Evolutionary conservation across 2,329 filamentous ascomycete species (phyloP), one percentile per base, ranked within the genome.

Genomic region (Scolecobasidium constrictum): DNA sequence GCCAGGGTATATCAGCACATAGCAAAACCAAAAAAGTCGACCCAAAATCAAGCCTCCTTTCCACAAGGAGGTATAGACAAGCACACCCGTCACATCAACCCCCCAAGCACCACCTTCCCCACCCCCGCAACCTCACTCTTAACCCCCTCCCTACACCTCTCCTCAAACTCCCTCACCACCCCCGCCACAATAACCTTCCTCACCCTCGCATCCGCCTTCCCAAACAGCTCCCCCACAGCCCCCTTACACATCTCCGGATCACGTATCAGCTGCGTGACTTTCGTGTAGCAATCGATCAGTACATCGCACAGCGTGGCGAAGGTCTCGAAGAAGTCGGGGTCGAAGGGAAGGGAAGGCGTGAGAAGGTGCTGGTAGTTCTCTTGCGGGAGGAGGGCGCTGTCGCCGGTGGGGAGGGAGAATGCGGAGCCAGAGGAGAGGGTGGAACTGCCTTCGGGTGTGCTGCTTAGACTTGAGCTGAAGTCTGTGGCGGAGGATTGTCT

Each of bases 291-390:
- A 60, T 96, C 92, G 53, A 95, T 93, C 47, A 98, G 67, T 3
- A 94, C 86, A 57, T 98, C 92, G 65, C 92, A 96, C 5, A 98
- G 71, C 11, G 92, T 95, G 12, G 87, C 83, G 65, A 96, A 96
- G 0, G 88, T 95, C 65, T 93, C 87, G 61, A 90, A 92, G 56
- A 94, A 98, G 62, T 98, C 92, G 0, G 92, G 92, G 50, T 96
- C 88, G 56, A 98, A 98, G 0, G 92, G 92, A 38, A 98, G 66
- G 13, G 80, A 82, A 0, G 92, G 92, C n/a, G 90, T 96, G 16
- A 95, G 72, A 2, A 98, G 71, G 20, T 44, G 44, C 39, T 41
- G 35, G 28, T 46, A 46, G 16, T 31, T 26, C 15, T 42, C 43
- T n/a, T 35, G 11, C 6, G 28, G 33, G 22, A 31, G n/a, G 9